A percentile compares a stretch with the other conserved stretches of the same genome.
phyloP scores from a whole-genome alignment of 352 stramenopile species.

The Poterioochromonas sp. region DNA sequence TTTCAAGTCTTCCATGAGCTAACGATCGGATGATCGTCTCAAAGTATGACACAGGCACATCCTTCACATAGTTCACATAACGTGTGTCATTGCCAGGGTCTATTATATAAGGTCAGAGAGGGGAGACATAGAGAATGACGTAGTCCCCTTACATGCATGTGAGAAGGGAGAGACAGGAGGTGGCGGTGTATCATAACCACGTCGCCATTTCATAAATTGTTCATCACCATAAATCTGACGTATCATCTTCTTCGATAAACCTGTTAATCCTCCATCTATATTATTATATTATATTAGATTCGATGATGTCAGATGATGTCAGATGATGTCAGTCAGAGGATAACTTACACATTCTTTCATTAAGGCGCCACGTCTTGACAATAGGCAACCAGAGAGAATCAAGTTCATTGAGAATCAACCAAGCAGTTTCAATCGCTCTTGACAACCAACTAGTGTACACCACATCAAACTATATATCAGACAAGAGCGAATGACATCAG shows the following conservation, averaged over 20 bases:
- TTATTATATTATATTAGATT: not conserved
- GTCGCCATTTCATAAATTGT: slow-evolving; percentile 80
- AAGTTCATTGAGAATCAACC: slow-evolving; percentile 83
- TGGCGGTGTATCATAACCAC: slow-evolving; percentile 74
- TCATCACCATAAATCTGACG: slow-evolving; percentile 77
- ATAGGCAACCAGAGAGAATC: slow-evolving; percentile 88
- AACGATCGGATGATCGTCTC: slow-evolving; percentile 57
- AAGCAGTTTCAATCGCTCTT: slow-evolving; percentile 81
- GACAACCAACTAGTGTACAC: slow-evolving; percentile 89
- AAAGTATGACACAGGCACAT: slow-evolving; percentile 52
- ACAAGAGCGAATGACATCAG: not conserved
- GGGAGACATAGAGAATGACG: too few species aligned
- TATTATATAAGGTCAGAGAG: not conserved
- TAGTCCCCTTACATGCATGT: slow-evolving; percentile 26
- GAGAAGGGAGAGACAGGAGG: slow-evolving; percentile 53
- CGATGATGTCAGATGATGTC: not conserved
- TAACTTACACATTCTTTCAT: slow-evolving; percentile 57
- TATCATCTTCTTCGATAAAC: slow-evolving; percentile 77
- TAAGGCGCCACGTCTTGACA: slow-evolving; percentile 81
- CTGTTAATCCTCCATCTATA: slow-evolving; percentile 66
- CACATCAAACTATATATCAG: slow-evolving; percentile 62
- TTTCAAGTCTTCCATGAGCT: slow-evolving; percentile 47
- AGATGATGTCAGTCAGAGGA: not conserved
- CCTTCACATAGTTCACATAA: slow-evolving; percentile 60
- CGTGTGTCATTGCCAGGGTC: slow-evolving; percentile 62